These are phyloP conservation scores for Suhomyces panamericanus DNA, from an alignment of 1,139 yeast genomes.

Conservation along the genomic window DNA sequence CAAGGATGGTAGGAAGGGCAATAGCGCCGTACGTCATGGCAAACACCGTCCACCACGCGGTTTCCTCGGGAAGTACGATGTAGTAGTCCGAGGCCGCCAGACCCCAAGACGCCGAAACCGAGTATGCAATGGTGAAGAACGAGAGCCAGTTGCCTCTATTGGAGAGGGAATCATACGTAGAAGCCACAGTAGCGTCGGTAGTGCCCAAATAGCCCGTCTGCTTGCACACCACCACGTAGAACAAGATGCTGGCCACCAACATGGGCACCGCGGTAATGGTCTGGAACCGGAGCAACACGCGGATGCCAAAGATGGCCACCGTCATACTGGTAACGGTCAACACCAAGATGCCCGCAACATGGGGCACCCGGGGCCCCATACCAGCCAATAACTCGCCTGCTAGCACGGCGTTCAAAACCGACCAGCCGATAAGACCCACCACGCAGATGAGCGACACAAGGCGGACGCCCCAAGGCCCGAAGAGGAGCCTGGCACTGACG, in stretches of 20 bases:
- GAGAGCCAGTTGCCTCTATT: conserved; percentile 28
- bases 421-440: conserved; percentile 44
- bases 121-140: conserved; percentile 28
- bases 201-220: conserved; percentile 15
- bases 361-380: conserved; percentile 23
- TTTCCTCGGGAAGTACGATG: conserved; percentile 26
- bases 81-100: conserved; percentile 32
- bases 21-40: conserved; percentile 26
- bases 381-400: conserved; percentile 40
- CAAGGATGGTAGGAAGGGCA: conserved; percentile 28
- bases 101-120: conserved; percentile 32
- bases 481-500: conserved; percentile 40
- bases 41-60: conserved; percentile 22
- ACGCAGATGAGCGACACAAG: conserved; percentile 35
- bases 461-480: conserved; percentile 43
- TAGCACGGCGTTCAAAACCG: conserved; percentile 40
- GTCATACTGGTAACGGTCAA: conserved; percentile 30
- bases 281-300: conserved; percentile 24
- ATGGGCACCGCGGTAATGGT: conserved; percentile 25
- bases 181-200: conserved; percentile 18
- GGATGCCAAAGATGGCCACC: conserved; percentile 39
- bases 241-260: conserved; percentile 22
- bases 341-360: conserved; percentile 35
- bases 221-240: conserved; percentile 27
- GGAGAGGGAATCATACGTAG: conserved; percentile 15